These are phyloP conservation scores for Porpolomopsis calyptriformis DNA, from an alignment of 768 basidiomycete genomes.

Conservation along the genomic window DNA sequence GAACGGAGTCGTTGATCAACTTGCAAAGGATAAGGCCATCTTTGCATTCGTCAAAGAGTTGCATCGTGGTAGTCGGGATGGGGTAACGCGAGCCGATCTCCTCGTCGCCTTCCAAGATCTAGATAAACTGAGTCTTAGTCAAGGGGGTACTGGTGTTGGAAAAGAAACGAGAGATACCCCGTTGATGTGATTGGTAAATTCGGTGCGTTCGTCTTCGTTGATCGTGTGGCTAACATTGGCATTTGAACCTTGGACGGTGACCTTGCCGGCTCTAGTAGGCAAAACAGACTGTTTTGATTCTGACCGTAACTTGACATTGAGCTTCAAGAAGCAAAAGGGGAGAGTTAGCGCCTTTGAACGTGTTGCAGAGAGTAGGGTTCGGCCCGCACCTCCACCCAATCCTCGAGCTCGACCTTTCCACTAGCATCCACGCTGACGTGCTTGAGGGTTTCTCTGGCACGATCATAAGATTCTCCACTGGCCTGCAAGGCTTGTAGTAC, in stretches of 20 bases:
- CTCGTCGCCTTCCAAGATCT: conserved; percentile 87
- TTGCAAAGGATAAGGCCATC: conserved; percentile 96
- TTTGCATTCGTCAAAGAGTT: conserved; percentile 92
- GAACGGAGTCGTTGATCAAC: conserved; percentile 98
- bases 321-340: conserved; percentile 27
- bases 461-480: conserved; percentile 83
- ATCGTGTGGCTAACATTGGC: conserved; percentile 95
- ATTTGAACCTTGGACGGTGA: conserved; percentile 89
- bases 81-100: conserved; percentile 78
- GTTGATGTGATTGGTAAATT: conserved; percentile 99
- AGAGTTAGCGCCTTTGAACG: background rate
- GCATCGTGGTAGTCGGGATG: conserved; percentile 95
- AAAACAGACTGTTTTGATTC: conserved; percentile 33
- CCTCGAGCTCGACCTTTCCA: conserved; percentile 93
- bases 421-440: conserved; percentile 88
- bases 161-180: conserved; percentile 40
- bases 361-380: background rate
- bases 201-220: conserved; percentile 89
- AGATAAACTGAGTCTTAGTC: conserved; percentile 4
- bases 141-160: conserved; percentile 1
- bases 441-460: conserved; percentile 84
- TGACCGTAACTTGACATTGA: conserved; percentile 69
- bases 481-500: conserved; percentile 71
- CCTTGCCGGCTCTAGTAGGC: conserved; percentile 71
- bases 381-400: conserved; percentile 87